phyloP scores from a whole-genome alignment of 768 basidiomycete species.

The Atractiella rhizophila region DNA sequence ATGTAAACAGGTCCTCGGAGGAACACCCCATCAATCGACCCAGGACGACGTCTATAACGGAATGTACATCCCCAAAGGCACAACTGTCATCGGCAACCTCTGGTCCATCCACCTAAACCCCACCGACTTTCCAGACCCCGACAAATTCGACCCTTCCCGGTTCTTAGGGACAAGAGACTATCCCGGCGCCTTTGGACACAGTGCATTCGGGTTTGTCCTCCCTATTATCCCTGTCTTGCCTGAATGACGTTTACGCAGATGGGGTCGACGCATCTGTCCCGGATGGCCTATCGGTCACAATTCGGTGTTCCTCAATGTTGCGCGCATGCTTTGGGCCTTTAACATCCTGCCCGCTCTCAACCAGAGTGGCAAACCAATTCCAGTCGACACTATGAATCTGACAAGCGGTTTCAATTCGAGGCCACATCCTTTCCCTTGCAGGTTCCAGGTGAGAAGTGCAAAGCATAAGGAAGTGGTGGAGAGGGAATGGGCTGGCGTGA shows the following conservation, averaged over 20 bases:
- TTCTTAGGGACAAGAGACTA: conserved; percentile 7
- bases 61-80: conserved; percentile 8
- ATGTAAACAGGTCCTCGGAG: too few species aligned
- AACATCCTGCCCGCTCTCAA: conserved; percentile 7
- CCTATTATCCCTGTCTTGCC: not conserved
- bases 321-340: conserved; percentile 14
- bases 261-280: not conserved
- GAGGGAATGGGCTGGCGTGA: not conserved
- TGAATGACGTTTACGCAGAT: not conserved
- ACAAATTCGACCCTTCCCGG: conserved; percentile 12
- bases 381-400: conserved; percentile 10
- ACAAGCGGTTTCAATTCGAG: conserved; percentile 7
- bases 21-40: conserved; percentile 6
- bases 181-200: conserved; percentile 5
- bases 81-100: conserved; percentile 7
- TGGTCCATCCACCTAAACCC: conserved; percentile 10
- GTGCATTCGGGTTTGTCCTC: conserved; percentile 5
- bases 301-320: conserved; percentile 13
- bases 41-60: conserved; percentile 10
- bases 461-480: not conserved
- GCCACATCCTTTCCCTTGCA: not conserved
- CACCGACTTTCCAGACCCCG: conserved; percentile 12
- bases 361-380: conserved; percentile 4
- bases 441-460: not conserved
- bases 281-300: not conserved